These are phyloP conservation scores for Wickerhamiella galacta DNA, from an alignment of 805 yeast genomes.

Conservation along the genomic window DNA sequence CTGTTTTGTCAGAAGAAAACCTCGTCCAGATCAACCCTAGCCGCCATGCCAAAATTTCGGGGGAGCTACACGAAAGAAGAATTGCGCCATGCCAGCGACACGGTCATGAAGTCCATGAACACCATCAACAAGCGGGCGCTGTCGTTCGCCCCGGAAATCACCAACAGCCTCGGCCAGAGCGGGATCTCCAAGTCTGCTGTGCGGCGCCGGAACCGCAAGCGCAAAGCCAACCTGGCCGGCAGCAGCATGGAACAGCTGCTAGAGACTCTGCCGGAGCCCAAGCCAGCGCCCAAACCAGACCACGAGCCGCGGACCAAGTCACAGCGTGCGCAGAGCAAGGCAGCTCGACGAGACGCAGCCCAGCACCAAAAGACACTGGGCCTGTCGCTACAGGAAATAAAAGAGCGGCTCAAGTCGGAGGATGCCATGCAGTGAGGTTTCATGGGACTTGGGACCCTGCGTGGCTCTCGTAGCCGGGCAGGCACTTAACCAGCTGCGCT, in stretches of 20 bases:
- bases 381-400: slow-evolving; percentile 3
- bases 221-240: slow-evolving; percentile 14
- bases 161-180: slow-evolving; percentile 11
- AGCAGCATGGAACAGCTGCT: slow-evolving; percentile 12
- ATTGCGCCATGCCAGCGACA: slow-evolving; percentile 13
- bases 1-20: neutral
- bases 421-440: too few species aligned
- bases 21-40: neutral
- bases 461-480: too few species aligned
- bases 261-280: slow-evolving; percentile 9
- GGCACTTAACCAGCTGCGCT: too few species aligned
- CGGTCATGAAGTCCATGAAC: slow-evolving; percentile 16
- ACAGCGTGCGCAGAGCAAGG: too few species aligned
- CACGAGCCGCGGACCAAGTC: too few species aligned
- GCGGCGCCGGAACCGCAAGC: slow-evolving; percentile 13
- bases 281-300: too few species aligned
- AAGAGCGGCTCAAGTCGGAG: neutral
- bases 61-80: slow-evolving; percentile 14
- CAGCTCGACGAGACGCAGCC: too few species aligned
- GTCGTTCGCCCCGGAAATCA: slow-evolving; percentile 7
- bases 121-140: slow-evolving; percentile 5
- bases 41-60: slow-evolving; percentile 3
- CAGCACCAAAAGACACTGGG: slow-evolving; percentile 3
- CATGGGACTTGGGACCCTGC: too few species aligned
- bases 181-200: slow-evolving; percentile 12